phyloP scores from a whole-genome alignment of 2,329 filamentous ascomycete species.

The Metarhizium sp. region DNA sequence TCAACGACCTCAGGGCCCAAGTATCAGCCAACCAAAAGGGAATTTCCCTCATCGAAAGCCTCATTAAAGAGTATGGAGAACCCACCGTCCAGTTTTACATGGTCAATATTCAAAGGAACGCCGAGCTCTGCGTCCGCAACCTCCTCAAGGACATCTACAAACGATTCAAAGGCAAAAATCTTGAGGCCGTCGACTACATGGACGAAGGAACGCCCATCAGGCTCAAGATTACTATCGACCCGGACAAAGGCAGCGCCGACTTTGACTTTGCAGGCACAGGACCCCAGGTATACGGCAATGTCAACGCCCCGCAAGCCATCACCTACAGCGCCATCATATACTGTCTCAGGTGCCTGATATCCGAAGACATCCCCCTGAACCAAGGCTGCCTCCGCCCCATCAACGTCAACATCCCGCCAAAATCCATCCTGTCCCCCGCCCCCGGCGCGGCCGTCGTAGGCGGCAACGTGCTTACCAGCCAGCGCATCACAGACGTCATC shows the following conservation, averaged over 20 bases:
- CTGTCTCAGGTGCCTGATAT: conserved; percentile 70
- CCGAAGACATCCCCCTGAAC: conserved; percentile 73
- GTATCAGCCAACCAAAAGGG: conserved; percentile 80
- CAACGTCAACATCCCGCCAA: conserved; percentile 61
- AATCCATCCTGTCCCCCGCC: conserved; percentile 65
- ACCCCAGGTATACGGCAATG: conserved; percentile 70
- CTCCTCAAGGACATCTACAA: conserved; percentile 63
- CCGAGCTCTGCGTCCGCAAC: conserved; percentile 63
- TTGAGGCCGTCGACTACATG: conserved; percentile 71
- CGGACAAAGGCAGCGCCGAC: conserved; percentile 63
- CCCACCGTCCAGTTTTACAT: conserved; percentile 78
- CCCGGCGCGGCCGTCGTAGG: conserved; percentile 73
- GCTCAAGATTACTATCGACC: conserved; percentile 66
- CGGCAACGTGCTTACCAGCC: conserved; percentile 56
- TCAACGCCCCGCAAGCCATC: conserved; percentile 73
- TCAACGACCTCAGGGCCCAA: conserved; percentile 77
- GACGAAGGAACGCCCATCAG: conserved; percentile 73
- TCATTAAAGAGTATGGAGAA: conserved; percentile 72
- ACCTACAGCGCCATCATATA: conserved; percentile 85
- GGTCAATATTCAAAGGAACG: conserved; percentile 71
- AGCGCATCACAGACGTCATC: conserved; percentile 35
- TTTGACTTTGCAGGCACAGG: conserved; percentile 78
- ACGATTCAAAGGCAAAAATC: conserved; percentile 59
- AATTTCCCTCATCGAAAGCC: conserved; percentile 65
- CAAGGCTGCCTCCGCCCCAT: conserved; percentile 74